phyloP scores from a whole-genome alignment of 306 rosid genomes.

The Psophocarpus tetragonolobus region DNA sequence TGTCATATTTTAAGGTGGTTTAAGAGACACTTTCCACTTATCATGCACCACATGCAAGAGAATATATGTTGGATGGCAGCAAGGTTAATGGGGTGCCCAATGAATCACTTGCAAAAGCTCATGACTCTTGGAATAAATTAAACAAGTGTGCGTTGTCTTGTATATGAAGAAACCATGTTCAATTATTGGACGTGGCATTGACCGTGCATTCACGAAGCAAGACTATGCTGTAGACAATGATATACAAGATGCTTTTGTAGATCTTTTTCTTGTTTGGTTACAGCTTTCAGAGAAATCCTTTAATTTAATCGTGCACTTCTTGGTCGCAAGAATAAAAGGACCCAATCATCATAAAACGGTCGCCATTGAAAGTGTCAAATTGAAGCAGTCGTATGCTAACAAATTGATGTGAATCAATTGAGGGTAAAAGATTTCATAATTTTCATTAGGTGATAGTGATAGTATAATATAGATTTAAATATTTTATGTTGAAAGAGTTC shows the following conservation, averaged over 20 bases:
- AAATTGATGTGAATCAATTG: background rate
- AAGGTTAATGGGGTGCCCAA: constrained; percentile 47
- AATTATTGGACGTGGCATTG: constrained; percentile 5
- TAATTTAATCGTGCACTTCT: background rate
- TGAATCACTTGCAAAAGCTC: constrained; percentile 50
- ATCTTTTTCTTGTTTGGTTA: constrained; percentile 12
- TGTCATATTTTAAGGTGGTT: constrained; percentile 35
- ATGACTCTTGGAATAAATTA: constrained; percentile 50
- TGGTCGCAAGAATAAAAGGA: constrained; percentile 19
- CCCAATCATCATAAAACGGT: background rate
- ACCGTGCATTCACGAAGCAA: background rate
- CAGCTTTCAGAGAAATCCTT: background rate
- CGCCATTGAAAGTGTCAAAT: background rate
- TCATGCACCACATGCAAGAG: constrained; percentile 35
- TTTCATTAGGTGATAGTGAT: background rate
- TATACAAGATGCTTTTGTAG: background rate
- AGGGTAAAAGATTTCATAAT: background rate
- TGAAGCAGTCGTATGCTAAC: background rate
- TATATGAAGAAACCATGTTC: constrained; percentile 32
- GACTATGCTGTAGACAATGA: background rate
- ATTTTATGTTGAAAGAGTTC: background rate
- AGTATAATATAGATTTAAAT: background rate
- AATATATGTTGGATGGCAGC: constrained; percentile 49
- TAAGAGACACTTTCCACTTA: constrained; percentile 5
- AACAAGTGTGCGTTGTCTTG: constrained; percentile 40